Conservation (phyloP, 2,329 filamentous ascomycete species). For the Cladosporium sp. region DNA sequence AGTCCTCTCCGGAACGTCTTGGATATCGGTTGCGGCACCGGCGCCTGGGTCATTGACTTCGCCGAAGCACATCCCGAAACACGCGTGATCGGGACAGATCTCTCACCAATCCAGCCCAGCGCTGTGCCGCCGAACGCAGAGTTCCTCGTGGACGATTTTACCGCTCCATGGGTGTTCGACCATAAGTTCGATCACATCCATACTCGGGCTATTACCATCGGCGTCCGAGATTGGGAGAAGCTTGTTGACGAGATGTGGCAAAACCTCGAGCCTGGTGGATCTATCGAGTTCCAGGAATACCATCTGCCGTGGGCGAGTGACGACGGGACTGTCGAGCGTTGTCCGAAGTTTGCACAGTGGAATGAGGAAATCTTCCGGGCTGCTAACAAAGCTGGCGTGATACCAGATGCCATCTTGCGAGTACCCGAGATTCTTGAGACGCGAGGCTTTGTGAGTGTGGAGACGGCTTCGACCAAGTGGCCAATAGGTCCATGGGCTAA, state of each 20-base stretch:
- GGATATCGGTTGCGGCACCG: conserved; percentile 48
- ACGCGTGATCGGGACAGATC: conserved; percentile 38
- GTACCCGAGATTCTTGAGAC: neutral
- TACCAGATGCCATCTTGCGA: conserved; percentile 8
- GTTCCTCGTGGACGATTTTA: conserved; percentile 47
- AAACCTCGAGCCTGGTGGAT: conserved; percentile 18
- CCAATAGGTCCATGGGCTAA: conserved; percentile 12
- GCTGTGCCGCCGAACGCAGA: conserved; percentile 45
- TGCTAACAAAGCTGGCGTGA: neutral
- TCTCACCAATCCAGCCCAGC: conserved; percentile 45
- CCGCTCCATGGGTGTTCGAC: conserved; percentile 37
- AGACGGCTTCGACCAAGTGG: conserved; percentile 7
- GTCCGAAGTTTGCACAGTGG: conserved; percentile 7
- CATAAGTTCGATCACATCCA: conserved; percentile 38
- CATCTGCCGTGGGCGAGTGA: conserved; percentile 11
- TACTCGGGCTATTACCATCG: conserved; percentile 43
- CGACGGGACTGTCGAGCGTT: conserved; percentile 7
- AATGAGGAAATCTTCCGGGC: neutral
- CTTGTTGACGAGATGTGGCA: conserved; percentile 15
- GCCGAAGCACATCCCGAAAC: conserved; percentile 16
- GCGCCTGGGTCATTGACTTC: conserved; percentile 34
- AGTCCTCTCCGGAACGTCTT: conserved; percentile 24
- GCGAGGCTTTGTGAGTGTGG: neutral
- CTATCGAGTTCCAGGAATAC: conserved; percentile 17
- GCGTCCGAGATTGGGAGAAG: conserved; percentile 41